These are phyloP conservation scores for Penicillium sp. DNA, from an alignment of 2,329 filamentous ascomycete species.

Conservation along the genomic window DNA sequence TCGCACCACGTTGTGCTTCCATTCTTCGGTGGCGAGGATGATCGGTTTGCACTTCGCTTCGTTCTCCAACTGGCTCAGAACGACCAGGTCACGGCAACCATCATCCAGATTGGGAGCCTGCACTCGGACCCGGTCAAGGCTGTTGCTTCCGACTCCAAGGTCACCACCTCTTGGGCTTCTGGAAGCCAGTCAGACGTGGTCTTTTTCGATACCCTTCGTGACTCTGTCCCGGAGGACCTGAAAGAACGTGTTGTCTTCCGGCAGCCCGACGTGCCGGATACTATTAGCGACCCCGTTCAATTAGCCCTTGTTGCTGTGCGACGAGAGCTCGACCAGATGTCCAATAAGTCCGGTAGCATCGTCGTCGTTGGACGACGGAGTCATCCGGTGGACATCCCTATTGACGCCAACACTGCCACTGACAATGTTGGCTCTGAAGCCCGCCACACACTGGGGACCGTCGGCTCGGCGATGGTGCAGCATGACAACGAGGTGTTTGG, in stretches of 20 bases:
- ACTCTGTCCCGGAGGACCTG: conserved; percentile 54
- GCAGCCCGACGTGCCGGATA: conserved; percentile 32
- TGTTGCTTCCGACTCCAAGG: conserved; percentile 12
- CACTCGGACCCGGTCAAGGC: conserved; percentile 1
- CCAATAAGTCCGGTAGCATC: conserved; percentile 67
- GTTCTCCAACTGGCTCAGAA: conserved; percentile 82
- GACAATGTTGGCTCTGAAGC: conserved; percentile 34
- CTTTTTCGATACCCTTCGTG: conserved; percentile 58
- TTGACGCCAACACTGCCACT: conserved; percentile 43
- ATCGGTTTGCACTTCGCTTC: conserved; percentile 72
- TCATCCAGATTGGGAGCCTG: conserved; percentile 59
- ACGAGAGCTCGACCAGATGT: conserved; percentile 58
- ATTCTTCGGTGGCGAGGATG: conserved; percentile 81
- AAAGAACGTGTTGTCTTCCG: conserved; percentile 58
- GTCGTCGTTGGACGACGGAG: conserved; percentile 61
- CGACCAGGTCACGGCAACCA: conserved; percentile 71
- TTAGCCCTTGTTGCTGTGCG: conserved; percentile 54
- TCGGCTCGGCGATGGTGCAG: conserved; percentile 48
- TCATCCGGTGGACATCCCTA: conserved; percentile 12
- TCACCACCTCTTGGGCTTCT: not conserved
- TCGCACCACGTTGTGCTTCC: conserved; percentile 83
- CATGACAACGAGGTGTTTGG: conserved; percentile 59
- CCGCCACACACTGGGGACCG: conserved; percentile 30
- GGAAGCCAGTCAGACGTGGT: conserved; percentile 45
- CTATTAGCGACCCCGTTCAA: conserved; percentile 43